A percentile compares a stretch with the other conserved stretches of the same genome.
Evolutionary conservation across 345 rosid species (phyloP).

Genomic region (Litchi chinensis): DNA sequence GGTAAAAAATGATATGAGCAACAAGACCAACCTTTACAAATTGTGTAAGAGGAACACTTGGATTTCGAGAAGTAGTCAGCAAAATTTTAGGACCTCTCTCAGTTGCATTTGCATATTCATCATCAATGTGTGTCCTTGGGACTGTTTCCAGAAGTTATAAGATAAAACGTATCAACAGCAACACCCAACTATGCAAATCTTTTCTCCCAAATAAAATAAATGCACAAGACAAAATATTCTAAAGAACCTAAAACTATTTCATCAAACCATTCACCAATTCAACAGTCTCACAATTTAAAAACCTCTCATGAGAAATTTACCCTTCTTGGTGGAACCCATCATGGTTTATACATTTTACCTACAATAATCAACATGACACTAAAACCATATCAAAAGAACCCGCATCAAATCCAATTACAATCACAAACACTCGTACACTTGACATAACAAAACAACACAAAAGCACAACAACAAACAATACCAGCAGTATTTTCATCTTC

Average conservation of each 20-base stretch:
- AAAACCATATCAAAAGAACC: not conserved
- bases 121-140: slow-evolving; percentile 77
- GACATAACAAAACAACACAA: too few relatives aligned
- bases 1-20: not conserved
- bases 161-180: slow-evolving; percentile 14
- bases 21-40: slow-evolving; percentile 64
- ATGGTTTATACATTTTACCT: too few relatives aligned
- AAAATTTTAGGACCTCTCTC: slow-evolving; percentile 75
- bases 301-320: not conserved
- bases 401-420: too few relatives aligned
- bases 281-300: not conserved
- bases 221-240: not conserved
- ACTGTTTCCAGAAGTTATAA: slow-evolving; percentile 41
- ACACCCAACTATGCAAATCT: slow-evolving; percentile 3
- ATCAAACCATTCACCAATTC: not conserved
- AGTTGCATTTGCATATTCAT: slow-evolving; percentile 79
- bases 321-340: not conserved
- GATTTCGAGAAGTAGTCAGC: slow-evolving; percentile 84
- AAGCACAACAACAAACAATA: slow-evolving; percentile 16
- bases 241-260: not conserved
- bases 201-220: not conserved
- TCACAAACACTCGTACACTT: not conserved
- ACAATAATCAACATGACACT: not conserved
- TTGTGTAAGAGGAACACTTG: slow-evolving; percentile 77
- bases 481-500: slow-evolving; percentile 79